phyloP scores from a whole-genome alignment of 352 stramenopile genomes.

The Pythium oligandrum region DNA sequence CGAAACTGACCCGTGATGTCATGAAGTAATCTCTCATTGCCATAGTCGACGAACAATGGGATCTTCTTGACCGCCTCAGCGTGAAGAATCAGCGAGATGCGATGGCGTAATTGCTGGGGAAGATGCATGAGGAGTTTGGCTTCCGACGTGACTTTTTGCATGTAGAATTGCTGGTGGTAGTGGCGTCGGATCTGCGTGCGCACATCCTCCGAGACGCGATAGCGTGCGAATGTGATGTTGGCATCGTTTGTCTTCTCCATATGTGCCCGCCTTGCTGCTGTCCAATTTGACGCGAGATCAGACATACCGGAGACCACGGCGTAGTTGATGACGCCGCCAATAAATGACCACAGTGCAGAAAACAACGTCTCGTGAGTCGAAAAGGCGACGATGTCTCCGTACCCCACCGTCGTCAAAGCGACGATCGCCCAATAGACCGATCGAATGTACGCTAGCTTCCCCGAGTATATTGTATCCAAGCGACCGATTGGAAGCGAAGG shows the following conservation, averaged over 20 bases:
- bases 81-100: conserved; percentile 70
- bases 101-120: conserved; percentile 51
- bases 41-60: conserved; percentile 46
- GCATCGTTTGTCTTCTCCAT: conserved; percentile 66
- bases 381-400: conserved; percentile 73
- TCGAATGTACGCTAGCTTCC: conserved; percentile 58
- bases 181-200: conserved; percentile 60
- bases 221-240: conserved; percentile 62
- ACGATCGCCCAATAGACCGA: conserved; percentile 78
- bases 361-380: conserved; percentile 68
- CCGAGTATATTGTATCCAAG: conserved; percentile 32
- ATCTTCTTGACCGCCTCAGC: conserved; percentile 60
- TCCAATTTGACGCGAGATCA: conserved; percentile 71
- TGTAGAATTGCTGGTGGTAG: conserved; percentile 76
- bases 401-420: conserved; percentile 68
- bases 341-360: conserved; percentile 56
- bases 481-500: conserved; percentile 1
- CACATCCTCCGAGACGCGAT: conserved; percentile 48
- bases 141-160: conserved; percentile 68
- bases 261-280: conserved; percentile 45
- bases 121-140: conserved; percentile 48
- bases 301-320: conserved; percentile 74
- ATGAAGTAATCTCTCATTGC: conserved; percentile 50
- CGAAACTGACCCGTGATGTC: conserved; percentile 71
- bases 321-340: conserved; percentile 75